Evolutionary conservation across 163 green algal species (phyloP).

Genomic region (Coccomyxa subellipsoidea): DNA sequence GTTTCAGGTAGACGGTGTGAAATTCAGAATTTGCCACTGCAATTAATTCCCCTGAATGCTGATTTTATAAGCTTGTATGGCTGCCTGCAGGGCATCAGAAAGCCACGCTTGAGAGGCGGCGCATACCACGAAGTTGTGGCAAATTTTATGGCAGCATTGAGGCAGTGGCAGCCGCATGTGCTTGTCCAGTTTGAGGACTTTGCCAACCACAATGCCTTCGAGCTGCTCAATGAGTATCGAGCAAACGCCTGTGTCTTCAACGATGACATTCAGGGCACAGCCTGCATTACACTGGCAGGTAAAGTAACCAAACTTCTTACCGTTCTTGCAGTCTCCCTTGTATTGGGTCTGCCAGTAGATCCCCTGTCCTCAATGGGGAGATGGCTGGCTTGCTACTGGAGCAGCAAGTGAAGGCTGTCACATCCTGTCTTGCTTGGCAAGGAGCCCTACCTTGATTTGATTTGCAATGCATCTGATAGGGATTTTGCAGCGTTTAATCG

Average conservation of each 20-base stretch:
- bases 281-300: constrained; percentile 44
- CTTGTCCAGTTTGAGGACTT: constrained; percentile 74
- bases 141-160: constrained; percentile 49
- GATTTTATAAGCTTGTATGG: not conserved
- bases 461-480: too few species aligned
- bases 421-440: too few species aligned
- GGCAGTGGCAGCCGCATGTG: constrained; percentile 32
- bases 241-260: constrained; percentile 51
- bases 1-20: not conserved
- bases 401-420: too few species aligned
- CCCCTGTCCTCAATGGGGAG: not conserved
- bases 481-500: too few species aligned
- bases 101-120: not conserved
- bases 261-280: constrained; percentile 79
- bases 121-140: constrained; percentile 52
- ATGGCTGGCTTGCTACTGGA: too few species aligned
- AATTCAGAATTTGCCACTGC: not conserved
- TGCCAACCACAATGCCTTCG: constrained; percentile 56
- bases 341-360: too few species aligned
- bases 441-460: too few species aligned
- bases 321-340: too few species aligned
- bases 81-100: not conserved
- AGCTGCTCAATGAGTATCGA: constrained; percentile 50
- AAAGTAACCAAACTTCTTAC: constrained; percentile 42
- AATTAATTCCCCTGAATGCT: not conserved